Evolutionary conservation across 106 monocot species (phyloP).

Genomic region (Amphibolis antarctica): DNA sequence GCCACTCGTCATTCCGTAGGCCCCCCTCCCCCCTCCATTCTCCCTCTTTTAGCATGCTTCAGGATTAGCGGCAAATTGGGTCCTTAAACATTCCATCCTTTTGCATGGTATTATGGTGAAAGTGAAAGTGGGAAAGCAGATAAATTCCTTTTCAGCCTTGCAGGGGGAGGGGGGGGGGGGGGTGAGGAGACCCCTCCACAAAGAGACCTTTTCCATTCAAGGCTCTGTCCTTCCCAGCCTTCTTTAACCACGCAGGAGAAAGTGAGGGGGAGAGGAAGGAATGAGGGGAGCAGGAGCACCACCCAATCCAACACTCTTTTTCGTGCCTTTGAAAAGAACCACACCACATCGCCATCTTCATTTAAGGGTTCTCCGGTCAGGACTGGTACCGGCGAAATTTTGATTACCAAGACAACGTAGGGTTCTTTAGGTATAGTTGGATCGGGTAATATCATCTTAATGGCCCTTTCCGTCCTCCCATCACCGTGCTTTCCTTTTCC

Average conservation of each 20-base stretch:
- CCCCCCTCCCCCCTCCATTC: not conserved
- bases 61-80: not conserved
- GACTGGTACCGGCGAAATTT: not conserved
- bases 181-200: conserved; percentile 4
- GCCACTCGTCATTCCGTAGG: not conserved
- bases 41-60: not conserved
- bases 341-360: not conserved
- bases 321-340: not conserved
- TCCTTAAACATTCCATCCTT: conserved; percentile 3
- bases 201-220: conserved; percentile 9
- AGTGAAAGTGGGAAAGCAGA: conserved; percentile 14
- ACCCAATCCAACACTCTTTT: conserved; percentile 1
- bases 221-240: conserved; percentile 4
- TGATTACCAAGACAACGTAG: not conserved
- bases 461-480: not conserved
- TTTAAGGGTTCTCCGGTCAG: not conserved
- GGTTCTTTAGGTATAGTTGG: conserved; percentile 8
- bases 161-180: not conserved
- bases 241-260: conserved; percentile 8
- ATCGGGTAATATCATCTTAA: conserved; percentile 1
- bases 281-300: conserved; percentile 1
- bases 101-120: not conserved
- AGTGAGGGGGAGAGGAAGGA: not conserved
- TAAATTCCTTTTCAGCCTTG: conserved; percentile 10
- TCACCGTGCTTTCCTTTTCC: conserved; percentile 2